Evolutionary conservation across 208 protist genomes (phyloP), one percentile per base, ranked within the genome.

Genomic region (Crithidia thermophila): DNA sequence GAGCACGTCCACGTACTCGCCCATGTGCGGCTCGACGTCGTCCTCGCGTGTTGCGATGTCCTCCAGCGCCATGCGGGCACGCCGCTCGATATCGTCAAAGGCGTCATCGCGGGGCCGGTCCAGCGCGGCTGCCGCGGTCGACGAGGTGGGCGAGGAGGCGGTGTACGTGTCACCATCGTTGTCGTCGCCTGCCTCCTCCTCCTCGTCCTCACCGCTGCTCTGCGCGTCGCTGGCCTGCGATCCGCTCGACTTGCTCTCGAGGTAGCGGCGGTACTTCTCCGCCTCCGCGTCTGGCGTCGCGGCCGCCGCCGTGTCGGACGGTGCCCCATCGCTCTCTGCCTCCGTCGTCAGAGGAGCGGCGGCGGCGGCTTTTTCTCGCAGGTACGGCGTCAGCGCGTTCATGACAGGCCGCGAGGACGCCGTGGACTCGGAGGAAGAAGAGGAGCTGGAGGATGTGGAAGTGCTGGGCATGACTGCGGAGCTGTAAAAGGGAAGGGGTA

Each of bases 41-140:
- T 55, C 73, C 46, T 84, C 82, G n/a, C 81, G 75, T 18, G 60
- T 73, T 0, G 87, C 78, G 49, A 97, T 88, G 18, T 59, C 63
- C 80, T 95, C 90, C 47, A 97, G 67, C 27, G 84, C 90, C 34
- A 66, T 55, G 0, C 90, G 77, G 25, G 90, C 92, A 46, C 62
- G 64, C 18, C 67, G 73, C 77, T 95, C 90, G 16, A 93, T 47
- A 34, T 52, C 59, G 28, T 80, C 71, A 30, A 88, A 83, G 11
- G 60, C 75, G 50, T 66, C 72, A 16, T 85, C 76, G 21, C 55
- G 46, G 1, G 60, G 61, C 4, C 60, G 69, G 43, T 75, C 72
- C 1, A 65, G 23, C 34, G 63, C 50, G 0, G 46, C 53, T 47
- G 37, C 46, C n/a, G 39, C 47, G n/a, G 8, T 36, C 39, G 43